Conservation (phyloP, 805 yeast species). For the Starmera amethionina region DNA sequence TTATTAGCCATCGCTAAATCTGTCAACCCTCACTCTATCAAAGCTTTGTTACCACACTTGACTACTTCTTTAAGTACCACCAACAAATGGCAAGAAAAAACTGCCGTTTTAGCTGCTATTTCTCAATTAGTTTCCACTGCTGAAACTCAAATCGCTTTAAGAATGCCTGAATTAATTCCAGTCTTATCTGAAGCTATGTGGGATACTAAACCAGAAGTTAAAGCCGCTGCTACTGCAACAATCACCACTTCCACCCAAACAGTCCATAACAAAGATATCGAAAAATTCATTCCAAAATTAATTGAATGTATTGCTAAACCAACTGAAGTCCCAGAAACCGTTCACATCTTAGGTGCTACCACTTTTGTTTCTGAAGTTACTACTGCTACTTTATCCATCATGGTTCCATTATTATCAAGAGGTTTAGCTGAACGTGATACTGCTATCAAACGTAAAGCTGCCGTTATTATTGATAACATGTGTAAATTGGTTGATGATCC, state of each 20-base stretch:
- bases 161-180: slow-evolving; percentile 99
- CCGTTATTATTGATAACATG: slow-evolving; percentile 99
- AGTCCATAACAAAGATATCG: slow-evolving; percentile 99
- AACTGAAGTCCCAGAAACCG: slow-evolving; percentile 96
- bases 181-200: slow-evolving; percentile 99
- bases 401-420: slow-evolving; percentile 98
- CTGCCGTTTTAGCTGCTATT: slow-evolving; percentile 77
- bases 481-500: slow-evolving; percentile 99
- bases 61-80: slow-evolving; percentile 56
- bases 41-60: slow-evolving; percentile 78
- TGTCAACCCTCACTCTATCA: slow-evolving; percentile 88
- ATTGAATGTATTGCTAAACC: slow-evolving; percentile 96
- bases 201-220: slow-evolving; percentile 99
- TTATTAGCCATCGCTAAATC: slow-evolving; percentile 69
- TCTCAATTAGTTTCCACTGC: slow-evolving; percentile 88
- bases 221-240: slow-evolving; percentile 91
- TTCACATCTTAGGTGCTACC: slow-evolving; percentile 98
- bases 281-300: slow-evolving; percentile 96
- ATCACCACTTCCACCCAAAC: slow-evolving; percentile 95
- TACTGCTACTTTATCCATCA: slow-evolving; percentile 97
- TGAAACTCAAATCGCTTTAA: slow-evolving; percentile 89
- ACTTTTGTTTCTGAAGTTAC: slow-evolving; percentile 99
- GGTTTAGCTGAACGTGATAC: slow-evolving; percentile 99
- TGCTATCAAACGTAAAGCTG: slow-evolving; percentile 98
- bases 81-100: slow-evolving; percentile 98